Conservation (phyloP, 2,329 filamentous ascomycete genomes). For the Monilinia fructigena region DNA sequence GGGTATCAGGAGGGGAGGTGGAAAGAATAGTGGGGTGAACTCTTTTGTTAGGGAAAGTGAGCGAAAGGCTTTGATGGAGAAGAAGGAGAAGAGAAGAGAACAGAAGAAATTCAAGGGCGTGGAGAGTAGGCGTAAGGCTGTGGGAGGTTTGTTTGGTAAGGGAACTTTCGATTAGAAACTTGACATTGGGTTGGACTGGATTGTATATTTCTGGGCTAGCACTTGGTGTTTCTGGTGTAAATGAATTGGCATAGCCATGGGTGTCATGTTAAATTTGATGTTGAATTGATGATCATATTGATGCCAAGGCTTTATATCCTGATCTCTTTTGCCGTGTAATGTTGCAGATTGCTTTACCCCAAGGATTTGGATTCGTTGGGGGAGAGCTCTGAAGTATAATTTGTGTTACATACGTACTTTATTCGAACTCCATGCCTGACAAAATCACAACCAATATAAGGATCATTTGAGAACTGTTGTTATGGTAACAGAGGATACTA, state of each 20-base stretch:
- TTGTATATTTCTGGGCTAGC: constrained; percentile 13
- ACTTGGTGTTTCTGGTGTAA: constrained; percentile 16
- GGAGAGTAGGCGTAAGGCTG: constrained; percentile 54
- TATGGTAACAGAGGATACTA: no score
- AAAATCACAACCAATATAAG: constrained; percentile 1
- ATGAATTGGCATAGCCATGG: constrained; percentile 1
- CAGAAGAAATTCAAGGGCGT: constrained; percentile 57
- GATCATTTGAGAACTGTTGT: not conserved
- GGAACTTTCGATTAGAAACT: constrained; percentile 49
- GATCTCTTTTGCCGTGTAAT: constrained; percentile 6
- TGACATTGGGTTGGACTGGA: constrained; percentile 5
- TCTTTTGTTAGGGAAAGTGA: constrained; percentile 61
- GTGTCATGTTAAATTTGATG: not conserved
- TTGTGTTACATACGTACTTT: not conserved
- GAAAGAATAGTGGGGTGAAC: constrained; percentile 60
- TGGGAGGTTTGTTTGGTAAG: constrained; percentile 57
- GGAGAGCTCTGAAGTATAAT: not conserved
- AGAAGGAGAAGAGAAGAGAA: constrained; percentile 58
- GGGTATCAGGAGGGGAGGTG: constrained; percentile 57
- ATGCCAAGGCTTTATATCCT: constrained; percentile 14
- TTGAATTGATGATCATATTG: constrained; percentile 7
- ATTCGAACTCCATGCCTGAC: not conserved
- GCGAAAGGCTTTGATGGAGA: constrained; percentile 52
- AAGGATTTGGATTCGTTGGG: not conserved
- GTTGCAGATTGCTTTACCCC: not conserved